Evolutionary conservation across 176 grass and related monocot genomes (phyloP), one percentile per base, ranked within the genome.

Genomic region (Aegilops bicornis): DNA sequence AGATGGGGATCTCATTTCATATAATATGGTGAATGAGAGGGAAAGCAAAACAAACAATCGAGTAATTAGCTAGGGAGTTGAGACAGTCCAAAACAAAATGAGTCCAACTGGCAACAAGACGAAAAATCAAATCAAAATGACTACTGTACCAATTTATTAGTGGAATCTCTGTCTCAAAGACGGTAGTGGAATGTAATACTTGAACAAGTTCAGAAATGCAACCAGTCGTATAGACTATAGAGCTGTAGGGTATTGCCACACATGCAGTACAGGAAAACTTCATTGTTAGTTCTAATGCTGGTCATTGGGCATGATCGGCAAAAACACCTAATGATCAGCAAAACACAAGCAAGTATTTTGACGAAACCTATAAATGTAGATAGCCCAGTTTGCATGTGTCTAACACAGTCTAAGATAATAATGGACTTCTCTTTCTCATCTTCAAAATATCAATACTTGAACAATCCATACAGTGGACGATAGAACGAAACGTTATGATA

Each of bases 401-500:
- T 73, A 50, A 50, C 47, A 48, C 54, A 79, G 35, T 82, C 35
- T 33, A 68, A 69, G 70, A 83, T 13, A 62, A 74, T 58, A 85
- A 31, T 22, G 23, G 6, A 0, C 10, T 45, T 68, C 12, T 27
- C 37, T 89, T 82, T 4, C 20, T 50, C 25, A 29, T 48, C 45
- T 83, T 35, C 40, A 62, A n/a, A 84, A 80, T n/a, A 74, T 22
- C 19, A 82, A 78, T 77, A 35, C 35, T 20, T 9, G 31, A 82
- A 39, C 78, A 22, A 35, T 42, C 6, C 35, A 70, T 52, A 60
- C 19, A 61, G 1, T 36, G 22, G 54, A 19, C 35, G 10, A 72
- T 13, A 78, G 6, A 66, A 33, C 8, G 23, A 47, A 56, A 56
- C 15, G 13, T 19, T 45, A 2, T 68, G 29, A 77, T 33, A 77